Evolutionary conservation across 1,284 basidiomycete genomes (phyloP).

Genomic region (Inonotus obliquus): DNA sequence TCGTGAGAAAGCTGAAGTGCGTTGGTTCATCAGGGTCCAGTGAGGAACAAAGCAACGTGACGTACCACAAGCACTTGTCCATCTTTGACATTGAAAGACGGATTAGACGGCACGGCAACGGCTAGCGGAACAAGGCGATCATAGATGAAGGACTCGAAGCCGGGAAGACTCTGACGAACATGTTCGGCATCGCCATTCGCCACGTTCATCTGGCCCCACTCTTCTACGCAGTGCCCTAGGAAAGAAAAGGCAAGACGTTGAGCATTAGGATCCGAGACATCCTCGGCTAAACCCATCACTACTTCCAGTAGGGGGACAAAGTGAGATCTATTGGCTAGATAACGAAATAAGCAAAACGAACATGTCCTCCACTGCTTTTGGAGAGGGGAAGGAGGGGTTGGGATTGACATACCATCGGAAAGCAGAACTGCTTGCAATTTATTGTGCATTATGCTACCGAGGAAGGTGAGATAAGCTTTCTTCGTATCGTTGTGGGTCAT

Average conservation of each 20-base stretch:
- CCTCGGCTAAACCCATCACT: slow-evolving; percentile 74
- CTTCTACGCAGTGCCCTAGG: slow-evolving; percentile 70
- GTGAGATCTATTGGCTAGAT: slow-evolving; percentile 72
- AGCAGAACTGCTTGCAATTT: slow-evolving; percentile 84
- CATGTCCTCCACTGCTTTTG: no score
- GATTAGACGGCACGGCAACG: slow-evolving; percentile 78
- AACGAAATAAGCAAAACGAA: not conserved
- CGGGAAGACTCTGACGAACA: slow-evolving; percentile 58
- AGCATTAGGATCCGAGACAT: slow-evolving; percentile 67
- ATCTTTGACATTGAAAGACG: slow-evolving; percentile 85
- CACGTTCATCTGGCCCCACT: slow-evolving; percentile 62
- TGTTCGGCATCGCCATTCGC: slow-evolving; percentile 36
- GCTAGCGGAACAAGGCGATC: slow-evolving; percentile 80
- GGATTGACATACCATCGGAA: slow-evolving; percentile 65
- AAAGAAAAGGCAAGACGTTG: slow-evolving; percentile 84
- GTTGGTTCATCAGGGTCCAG: not conserved
- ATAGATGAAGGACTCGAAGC: slow-evolving; percentile 93
- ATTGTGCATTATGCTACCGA: slow-evolving; percentile 79
- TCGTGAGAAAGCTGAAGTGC: slow-evolving; percentile 77
- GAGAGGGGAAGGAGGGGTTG: slow-evolving; percentile 6
- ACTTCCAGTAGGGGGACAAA: slow-evolving; percentile 70
- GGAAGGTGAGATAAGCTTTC: slow-evolving; percentile 83
- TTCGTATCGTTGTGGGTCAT: slow-evolving; percentile 83
- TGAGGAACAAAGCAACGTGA: slow-evolving; percentile 6
- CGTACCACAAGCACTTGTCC: slow-evolving; percentile 80